Conservation (phyloP, 2,329 filamentous ascomycete species). For the Phaeosphaeria sp. region DNA sequence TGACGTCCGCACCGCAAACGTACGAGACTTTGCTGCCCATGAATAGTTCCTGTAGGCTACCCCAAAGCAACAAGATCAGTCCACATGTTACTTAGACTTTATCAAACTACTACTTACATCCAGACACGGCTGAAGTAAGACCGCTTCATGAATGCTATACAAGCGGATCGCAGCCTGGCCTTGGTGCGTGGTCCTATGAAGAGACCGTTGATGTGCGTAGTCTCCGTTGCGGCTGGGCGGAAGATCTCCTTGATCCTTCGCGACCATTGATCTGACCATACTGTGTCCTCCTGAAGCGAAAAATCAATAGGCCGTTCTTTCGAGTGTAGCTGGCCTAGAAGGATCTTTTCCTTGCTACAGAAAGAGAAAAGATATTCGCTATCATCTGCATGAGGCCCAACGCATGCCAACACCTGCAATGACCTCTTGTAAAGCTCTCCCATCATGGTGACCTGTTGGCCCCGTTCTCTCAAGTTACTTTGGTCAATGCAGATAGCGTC, state of each 20-base stretch:
- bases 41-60: slow-evolving; percentile 3
- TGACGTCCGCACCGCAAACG: not conserved
- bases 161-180: too few relatives aligned
- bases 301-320: not conserved
- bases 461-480: slow-evolving; percentile 14
- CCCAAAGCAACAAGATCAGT: not conserved
- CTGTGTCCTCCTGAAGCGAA: not conserved
- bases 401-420: slow-evolving; percentile 1
- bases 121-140: not conserved
- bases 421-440: slow-evolving; percentile 10
- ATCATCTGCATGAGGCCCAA: slow-evolving; percentile 3
- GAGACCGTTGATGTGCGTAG: too few relatives aligned
- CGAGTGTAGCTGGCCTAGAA: not conserved
- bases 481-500: slow-evolving; percentile 25
- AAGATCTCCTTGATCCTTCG: too few relatives aligned
- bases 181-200: too few relatives aligned
- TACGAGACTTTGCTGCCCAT: not conserved
- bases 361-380: not conserved
- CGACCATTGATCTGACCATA: too few relatives aligned
- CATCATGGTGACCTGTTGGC: slow-evolving; percentile 20
- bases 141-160: too few relatives aligned
- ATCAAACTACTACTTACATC: not conserved
- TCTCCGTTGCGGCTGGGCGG: too few relatives aligned
- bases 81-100: not conserved
- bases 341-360: not conserved